Percentiles rank a stretch among this genome's conserved stretches.
Conservation (phyloP, 768 basidiomycete species). For the Russula sp. region DNA sequence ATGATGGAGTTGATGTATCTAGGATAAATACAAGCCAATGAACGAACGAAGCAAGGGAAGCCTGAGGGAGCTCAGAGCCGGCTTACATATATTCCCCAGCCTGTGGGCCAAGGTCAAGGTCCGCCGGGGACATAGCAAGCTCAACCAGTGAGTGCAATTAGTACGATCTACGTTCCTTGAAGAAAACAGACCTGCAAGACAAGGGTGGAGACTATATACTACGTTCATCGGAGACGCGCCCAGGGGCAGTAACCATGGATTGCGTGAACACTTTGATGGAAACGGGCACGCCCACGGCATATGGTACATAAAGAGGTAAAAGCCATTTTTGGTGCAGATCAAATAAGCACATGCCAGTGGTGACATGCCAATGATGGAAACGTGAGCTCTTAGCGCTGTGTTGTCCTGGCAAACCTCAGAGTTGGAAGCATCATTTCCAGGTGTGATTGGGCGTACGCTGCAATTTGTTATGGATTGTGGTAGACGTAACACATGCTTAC, state of each 20-base stretch:
- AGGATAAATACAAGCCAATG: neutral
- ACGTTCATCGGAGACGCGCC: neutral
- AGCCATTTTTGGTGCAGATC: neutral
- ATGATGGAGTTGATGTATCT: constrained; percentile 7
- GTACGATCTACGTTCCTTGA: neutral
- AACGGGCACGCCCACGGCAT: neutral
- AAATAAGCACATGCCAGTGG: neutral
- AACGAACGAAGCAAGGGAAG: neutral
- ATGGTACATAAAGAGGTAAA: no score
- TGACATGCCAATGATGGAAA: neutral
- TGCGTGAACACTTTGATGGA: neutral
- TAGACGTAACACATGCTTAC: neutral
- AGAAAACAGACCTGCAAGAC: no score
- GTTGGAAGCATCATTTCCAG: neutral
- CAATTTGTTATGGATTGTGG: neutral
- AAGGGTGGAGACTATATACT: neutral
- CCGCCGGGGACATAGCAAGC: constrained; percentile 6
- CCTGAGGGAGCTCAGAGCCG: neutral
- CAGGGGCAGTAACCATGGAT: neutral
- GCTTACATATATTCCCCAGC: constrained; percentile 1
- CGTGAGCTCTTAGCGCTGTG: neutral
- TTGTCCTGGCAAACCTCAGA: neutral
- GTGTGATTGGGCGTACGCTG: neutral
- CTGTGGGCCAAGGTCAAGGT: constrained; percentile 1
- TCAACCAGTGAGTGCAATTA: neutral